A percentile compares a stretch with the other conserved stretches of the same genome.
These are phyloP conservation scores for Pyrenophora teres DNA, from an alignment of 2,329 filamentous ascomycete species.

Conservation along the genomic window DNA sequence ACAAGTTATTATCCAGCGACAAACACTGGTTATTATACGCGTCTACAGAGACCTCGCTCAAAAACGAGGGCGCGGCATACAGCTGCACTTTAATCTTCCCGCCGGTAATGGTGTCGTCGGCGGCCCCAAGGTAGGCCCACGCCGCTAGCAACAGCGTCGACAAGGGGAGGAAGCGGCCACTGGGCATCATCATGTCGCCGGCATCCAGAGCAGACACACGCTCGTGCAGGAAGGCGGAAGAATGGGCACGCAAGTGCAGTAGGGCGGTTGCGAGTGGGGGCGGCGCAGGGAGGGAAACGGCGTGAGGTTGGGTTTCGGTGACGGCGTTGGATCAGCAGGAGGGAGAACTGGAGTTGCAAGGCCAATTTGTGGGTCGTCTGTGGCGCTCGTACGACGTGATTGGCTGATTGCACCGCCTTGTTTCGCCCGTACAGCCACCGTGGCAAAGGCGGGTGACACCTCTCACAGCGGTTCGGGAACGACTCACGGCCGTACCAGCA, in stretches of 20 bases:
- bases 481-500: no score
- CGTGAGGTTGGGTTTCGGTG: no score
- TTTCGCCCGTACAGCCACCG: neutral
- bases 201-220: constrained; percentile 3
- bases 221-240: neutral
- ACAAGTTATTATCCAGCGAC: constrained; percentile 43
- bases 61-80: constrained; percentile 40
- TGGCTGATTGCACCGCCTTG: neutral
- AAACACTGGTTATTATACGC: constrained; percentile 36
- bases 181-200: constrained; percentile 18
- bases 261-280: no score
- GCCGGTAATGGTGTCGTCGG: constrained; percentile 27
- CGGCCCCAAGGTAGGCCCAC: constrained; percentile 5
- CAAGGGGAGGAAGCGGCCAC: constrained; percentile 5
- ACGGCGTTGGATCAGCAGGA: constrained; percentile 4
- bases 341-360: constrained; percentile 3
- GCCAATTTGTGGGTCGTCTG: neutral
- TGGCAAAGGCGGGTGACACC: neutral
- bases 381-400: neutral
- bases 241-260: no score
- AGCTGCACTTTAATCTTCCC: constrained; percentile 43
- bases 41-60: constrained; percentile 40
- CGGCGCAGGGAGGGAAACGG: neutral
- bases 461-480: no score
- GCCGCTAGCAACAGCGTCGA: constrained; percentile 10